Evolutionary conservation across 106 monocot species (phyloP), one percentile per base, ranked within the genome.

Genomic region (Cymbidium sinense): DNA sequence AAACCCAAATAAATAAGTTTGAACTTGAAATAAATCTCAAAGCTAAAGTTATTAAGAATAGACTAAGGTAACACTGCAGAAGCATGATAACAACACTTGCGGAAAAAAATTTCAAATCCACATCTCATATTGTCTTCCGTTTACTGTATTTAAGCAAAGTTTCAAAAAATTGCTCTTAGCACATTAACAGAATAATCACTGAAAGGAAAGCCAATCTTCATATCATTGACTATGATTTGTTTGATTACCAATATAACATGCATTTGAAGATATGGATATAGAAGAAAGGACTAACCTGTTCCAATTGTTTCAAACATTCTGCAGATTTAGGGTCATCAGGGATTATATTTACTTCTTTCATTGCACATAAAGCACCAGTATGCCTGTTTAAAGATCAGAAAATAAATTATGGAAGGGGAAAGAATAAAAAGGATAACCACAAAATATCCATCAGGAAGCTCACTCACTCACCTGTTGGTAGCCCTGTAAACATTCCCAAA

Each of bases 281-380:
- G 11, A 33, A 51, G 64, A 33, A 77, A 77, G 43, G 74, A 75
- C 61, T 28, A 74, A 96, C 96, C 93, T 98, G 98, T 54, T 98
- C 89, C 65, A 94, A 76, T 73, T 98, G 98, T 76, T 89, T 94
- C 44, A 94, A 81, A 72, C 88, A 88, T 81, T 94, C 98, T 47
- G 81, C 80, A 52, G 94, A 98, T 77, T 90, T 94, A 47, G 94
- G 79, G 64, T 98, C 94, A 84, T 90, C 98, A 76, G 88, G 85
- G 55, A 94, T 88, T 55, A 98, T 78, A 85, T 88, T 87, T 31
- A 98, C 98, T 90, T 98, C 98, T 82, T 98, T 98, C 98, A 98
- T 98, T 69, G 98, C 98, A 86, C 98, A 98, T 44, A 84, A 80
- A 52, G 98, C 89, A 73, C 98, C 98, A 37, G 85, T 94, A 71